Evolutionary conservation across 2,329 filamentous ascomycete genomes (phyloP).

Genomic region (Clarireedia paspali): DNA sequence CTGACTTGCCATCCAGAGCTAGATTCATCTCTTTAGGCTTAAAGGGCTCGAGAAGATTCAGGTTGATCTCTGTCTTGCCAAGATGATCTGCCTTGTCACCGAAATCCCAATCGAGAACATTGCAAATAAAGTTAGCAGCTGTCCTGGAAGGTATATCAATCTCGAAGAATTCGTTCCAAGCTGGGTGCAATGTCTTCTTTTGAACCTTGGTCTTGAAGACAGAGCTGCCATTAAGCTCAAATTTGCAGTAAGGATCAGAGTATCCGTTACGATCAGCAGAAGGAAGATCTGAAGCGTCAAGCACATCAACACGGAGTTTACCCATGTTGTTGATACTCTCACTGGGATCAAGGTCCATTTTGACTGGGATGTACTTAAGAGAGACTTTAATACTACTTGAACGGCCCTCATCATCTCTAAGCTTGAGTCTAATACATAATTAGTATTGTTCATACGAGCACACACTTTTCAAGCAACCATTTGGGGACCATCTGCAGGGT

Average conservation of each 20-base stretch:
- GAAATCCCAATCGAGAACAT: constrained; percentile 94
- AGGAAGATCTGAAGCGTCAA: constrained; percentile 82
- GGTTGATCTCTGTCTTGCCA: constrained; percentile 67
- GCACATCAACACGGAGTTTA: constrained; percentile 82
- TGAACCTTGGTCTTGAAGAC: constrained; percentile 92
- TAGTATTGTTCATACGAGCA: constrained; percentile 65
- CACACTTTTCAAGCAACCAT: too few species aligned
- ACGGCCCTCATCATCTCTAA: constrained; percentile 71
- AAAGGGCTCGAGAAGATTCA: constrained; percentile 80
- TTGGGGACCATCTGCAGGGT: too few species aligned
- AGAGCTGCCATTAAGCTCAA: constrained; percentile 80
- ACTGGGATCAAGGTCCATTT: constrained; percentile 87
- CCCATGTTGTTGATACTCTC: constrained; percentile 99
- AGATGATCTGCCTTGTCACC: constrained; percentile 88
- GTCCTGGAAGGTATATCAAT: constrained; percentile 75
- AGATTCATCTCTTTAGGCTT: constrained; percentile 67
- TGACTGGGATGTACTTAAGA: constrained; percentile 88
- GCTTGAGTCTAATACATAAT: constrained; percentile 50
- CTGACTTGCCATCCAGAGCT: constrained; percentile 80
- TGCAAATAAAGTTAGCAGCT: constrained; percentile 71
- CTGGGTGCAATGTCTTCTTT: constrained; percentile 92
- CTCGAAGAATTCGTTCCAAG: constrained; percentile 97
- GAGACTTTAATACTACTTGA: constrained; percentile 79
- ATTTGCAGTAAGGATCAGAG: constrained; percentile 95
- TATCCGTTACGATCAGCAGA: constrained; percentile 92